Conservation (phyloP, 441 rosid genomes). For the Erodium texanum region DNA sequence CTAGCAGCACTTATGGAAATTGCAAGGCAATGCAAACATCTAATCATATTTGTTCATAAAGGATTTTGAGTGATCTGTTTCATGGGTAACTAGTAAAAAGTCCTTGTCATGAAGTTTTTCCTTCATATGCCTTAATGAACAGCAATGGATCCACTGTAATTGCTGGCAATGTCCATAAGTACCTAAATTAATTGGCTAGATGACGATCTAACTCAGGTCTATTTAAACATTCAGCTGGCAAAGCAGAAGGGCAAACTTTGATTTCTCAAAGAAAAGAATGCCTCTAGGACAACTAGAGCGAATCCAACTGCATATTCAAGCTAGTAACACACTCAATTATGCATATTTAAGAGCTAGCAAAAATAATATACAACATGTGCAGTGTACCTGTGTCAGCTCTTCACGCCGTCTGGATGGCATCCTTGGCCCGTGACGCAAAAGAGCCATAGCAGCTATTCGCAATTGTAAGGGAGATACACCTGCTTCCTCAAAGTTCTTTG, state of each 20-base stretch:
- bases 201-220: not conserved
- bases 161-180: not conserved
- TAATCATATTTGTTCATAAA: not conserved
- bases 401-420: constrained; percentile 73
- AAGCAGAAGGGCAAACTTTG: not conserved
- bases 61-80: not conserved
- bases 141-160: not conserved
- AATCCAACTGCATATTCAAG: not conserved
- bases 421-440: constrained; percentile 68
- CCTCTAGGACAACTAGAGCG: not conserved
- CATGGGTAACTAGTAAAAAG: not conserved
- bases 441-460: constrained; percentile 92
- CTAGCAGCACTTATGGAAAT: not conserved
- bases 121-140: not conserved
- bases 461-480: constrained; percentile 88
- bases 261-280: not conserved
- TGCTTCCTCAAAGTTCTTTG: constrained; percentile 32
- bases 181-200: not conserved
- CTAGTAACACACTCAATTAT: not conserved
- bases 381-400: constrained; percentile 58
- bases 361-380: not conserved
- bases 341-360: not conserved
- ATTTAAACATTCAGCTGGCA: not conserved
- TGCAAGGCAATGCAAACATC: not conserved
- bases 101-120: not conserved